phyloP scores from a whole-genome alignment of 805 yeast species.

The Kodamaea neixiangensis region DNA sequence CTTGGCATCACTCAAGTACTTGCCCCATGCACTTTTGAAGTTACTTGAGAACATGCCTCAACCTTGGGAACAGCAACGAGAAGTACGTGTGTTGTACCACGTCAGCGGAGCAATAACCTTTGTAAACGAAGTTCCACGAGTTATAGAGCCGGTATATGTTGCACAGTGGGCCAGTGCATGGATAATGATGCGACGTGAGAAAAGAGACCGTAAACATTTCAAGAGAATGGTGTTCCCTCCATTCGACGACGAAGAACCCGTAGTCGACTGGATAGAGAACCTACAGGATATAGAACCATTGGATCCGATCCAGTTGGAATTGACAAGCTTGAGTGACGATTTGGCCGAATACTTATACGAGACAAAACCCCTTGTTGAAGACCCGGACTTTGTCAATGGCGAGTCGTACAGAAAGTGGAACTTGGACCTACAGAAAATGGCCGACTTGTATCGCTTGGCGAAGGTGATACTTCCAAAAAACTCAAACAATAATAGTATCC shows the following conservation, averaged over 20 bases:
- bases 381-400: constrained; percentile 61
- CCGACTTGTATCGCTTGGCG: constrained; percentile 64
- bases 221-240: constrained; percentile 93
- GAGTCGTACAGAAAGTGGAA: constrained; percentile 76
- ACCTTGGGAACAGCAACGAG: constrained; percentile 92
- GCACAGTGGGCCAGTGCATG: constrained; percentile 97
- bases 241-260: constrained; percentile 97
- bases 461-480: constrained; percentile 57
- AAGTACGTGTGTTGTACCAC: constrained; percentile 87
- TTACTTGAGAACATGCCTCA: constrained; percentile 95
- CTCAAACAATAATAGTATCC: constrained; percentile 30
- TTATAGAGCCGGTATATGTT: constrained; percentile 83
- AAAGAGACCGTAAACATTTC: constrained; percentile 85
- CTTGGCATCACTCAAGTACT: constrained; percentile 85
- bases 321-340: constrained; percentile 63
- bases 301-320: constrained; percentile 67
- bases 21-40: constrained; percentile 94
- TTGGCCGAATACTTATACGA: constrained; percentile 80
- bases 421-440: constrained; percentile 60
- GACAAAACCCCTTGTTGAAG: constrained; percentile 67
- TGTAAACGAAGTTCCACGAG: constrained; percentile 90
- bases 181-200: constrained; percentile 92
- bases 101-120: constrained; percentile 92
- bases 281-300: constrained; percentile 70
- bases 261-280: constrained; percentile 78